Percentiles rank a stretch among this genome's conserved stretches.
Evolutionary conservation across 192 early-diverging fungal species (phyloP).

Genomic region (Mortierella claussenii): DNA sequence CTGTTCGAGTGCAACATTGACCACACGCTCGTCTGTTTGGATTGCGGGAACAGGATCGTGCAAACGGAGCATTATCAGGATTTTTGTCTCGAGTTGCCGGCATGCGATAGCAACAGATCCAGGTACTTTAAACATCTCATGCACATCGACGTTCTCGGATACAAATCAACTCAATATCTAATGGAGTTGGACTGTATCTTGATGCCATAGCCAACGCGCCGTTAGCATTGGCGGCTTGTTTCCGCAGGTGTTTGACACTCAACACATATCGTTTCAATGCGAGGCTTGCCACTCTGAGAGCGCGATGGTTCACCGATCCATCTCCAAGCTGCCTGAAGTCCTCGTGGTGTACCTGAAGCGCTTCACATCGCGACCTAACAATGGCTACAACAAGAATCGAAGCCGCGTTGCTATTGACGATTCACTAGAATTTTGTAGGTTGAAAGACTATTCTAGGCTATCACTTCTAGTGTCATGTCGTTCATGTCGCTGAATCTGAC

Average conservation of each 20-base stretch:
- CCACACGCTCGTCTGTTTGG: slow-evolving; percentile 7
- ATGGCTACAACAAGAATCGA: slow-evolving; percentile 23
- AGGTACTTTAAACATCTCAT: too few relatives aligned
- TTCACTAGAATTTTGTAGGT: slow-evolving; percentile 31
- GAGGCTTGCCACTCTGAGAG: slow-evolving; percentile 12
- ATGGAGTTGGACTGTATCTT: too few relatives aligned
- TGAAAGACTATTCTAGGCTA: not conserved
- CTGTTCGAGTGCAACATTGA: slow-evolving; percentile 25
- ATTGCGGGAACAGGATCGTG: slow-evolving; percentile 13
- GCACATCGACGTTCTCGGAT: too few relatives aligned
- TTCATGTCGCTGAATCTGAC: not conserved
- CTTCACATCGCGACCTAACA: slow-evolving; percentile 1
- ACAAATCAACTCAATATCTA: too few relatives aligned
- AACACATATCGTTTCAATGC: slow-evolving; percentile 13
- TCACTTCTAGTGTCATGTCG: not conserved
- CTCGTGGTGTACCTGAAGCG: slow-evolving; percentile 31
- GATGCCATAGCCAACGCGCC: slow-evolving; percentile 6
- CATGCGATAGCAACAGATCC: slow-evolving; percentile 12
- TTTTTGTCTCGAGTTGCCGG: slow-evolving; percentile 22
- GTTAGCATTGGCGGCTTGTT: slow-evolving; percentile 21
- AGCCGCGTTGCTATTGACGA: slow-evolving; percentile 26
- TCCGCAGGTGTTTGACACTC: slow-evolving; percentile 17
- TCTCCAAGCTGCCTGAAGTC: slow-evolving; percentile 26
- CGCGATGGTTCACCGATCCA: slow-evolving; percentile 13
- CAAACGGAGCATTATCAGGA: slow-evolving; percentile 25